Evolutionary conservation across 805 yeast genomes (phyloP).

Genomic region (Metschnikowia chrysomelidarum): DNA sequence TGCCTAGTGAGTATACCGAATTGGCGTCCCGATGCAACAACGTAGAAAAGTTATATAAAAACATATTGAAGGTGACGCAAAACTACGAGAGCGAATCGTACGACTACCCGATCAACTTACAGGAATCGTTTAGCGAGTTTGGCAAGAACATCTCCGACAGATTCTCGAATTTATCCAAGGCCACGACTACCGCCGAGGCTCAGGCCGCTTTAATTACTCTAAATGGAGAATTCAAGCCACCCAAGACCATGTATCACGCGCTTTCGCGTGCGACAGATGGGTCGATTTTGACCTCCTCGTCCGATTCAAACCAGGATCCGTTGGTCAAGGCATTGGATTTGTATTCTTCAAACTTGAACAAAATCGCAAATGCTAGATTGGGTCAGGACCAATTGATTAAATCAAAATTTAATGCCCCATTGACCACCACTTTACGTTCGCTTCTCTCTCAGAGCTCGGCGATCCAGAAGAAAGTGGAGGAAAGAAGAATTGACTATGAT

Average conservation of each 20-base stretch:
- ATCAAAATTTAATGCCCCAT: conserved; percentile 65
- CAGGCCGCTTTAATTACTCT: conserved; percentile 59
- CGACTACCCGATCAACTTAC: conserved; percentile 76
- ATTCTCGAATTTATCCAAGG: conserved; percentile 66
- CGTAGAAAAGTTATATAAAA: conserved; percentile 41
- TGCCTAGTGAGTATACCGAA: conserved; percentile 75
- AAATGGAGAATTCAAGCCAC: conserved; percentile 50
- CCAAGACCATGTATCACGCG: conserved; percentile 83
- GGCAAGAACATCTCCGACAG: conserved; percentile 64
- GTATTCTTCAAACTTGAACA: conserved; percentile 67
- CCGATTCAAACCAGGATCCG: conserved; percentile 43
- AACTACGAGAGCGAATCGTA: conserved; percentile 74
- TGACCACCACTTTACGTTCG: conserved; percentile 58
- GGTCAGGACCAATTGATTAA: conserved; percentile 77
- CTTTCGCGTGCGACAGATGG: conserved; percentile 71
- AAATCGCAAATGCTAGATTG: conserved; percentile 77
- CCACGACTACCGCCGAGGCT: conserved; percentile 77
- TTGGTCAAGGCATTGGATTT: conserved; percentile 62
- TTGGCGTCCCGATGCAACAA: conserved; percentile 40
- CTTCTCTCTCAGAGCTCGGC: conserved; percentile 61
- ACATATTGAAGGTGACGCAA: conserved; percentile 41
- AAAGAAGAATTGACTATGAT: conserved; percentile 76
- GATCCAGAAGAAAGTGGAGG: conserved; percentile 72
- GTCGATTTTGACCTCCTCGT: conserved; percentile 40
- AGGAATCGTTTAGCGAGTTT: conserved; percentile 73